Percentiles rank a stretch among this genome's conserved stretches.
phyloP scores from a whole-genome alignment of 2,329 filamentous ascomycete genomes.

The Colletotrichum magnum region DNA sequence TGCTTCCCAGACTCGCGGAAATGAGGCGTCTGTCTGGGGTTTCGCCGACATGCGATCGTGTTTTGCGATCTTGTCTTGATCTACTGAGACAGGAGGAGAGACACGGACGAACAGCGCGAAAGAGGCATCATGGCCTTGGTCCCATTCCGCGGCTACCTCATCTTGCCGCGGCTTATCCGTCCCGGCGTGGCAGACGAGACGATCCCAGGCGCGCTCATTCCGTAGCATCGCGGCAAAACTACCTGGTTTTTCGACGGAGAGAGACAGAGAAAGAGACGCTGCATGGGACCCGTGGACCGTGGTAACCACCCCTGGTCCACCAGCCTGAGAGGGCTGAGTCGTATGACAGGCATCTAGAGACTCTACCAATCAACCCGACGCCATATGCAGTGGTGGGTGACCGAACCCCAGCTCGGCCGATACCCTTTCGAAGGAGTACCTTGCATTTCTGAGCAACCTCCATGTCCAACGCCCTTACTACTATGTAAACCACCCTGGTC shows the following conservation, averaged over 20 bases:
- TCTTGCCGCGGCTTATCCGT: conserved; percentile 35
- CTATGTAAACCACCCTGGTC: conserved; percentile 39
- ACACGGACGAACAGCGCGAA: conserved; percentile 31
- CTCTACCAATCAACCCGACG: conserved; percentile 39
- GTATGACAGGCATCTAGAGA: conserved; percentile 38
- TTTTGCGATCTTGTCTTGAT: conserved; percentile 35
- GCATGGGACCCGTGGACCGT: conserved; percentile 31
- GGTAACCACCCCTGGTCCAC: conserved; percentile 21
- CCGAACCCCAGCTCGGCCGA: conserved; percentile 39
- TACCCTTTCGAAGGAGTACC: conserved; percentile 43
- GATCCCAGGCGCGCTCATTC: conserved; percentile 40
- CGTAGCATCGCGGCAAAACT: conserved; percentile 39
- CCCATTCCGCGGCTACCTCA: conserved; percentile 35
- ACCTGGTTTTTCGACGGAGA: background rate
- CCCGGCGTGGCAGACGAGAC: conserved; percentile 18
- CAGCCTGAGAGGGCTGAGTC: conserved; percentile 41
- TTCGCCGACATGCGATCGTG: conserved; percentile 37
- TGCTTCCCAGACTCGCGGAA: background rate
- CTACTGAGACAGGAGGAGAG: conserved; percentile 39
- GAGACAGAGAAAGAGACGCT: conserved; percentile 31
- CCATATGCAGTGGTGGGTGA: conserved; percentile 35
- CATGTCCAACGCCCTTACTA: conserved; percentile 31
- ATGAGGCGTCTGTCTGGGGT: conserved; percentile 36
- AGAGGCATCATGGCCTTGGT: conserved; percentile 35
- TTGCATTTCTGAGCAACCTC: conserved; percentile 42